A percentile compares a stretch with the other conserved stretches of the same genome.
Conservation (phyloP, 768 basidiomycete genomes). For the Boletus edulis region DNA sequence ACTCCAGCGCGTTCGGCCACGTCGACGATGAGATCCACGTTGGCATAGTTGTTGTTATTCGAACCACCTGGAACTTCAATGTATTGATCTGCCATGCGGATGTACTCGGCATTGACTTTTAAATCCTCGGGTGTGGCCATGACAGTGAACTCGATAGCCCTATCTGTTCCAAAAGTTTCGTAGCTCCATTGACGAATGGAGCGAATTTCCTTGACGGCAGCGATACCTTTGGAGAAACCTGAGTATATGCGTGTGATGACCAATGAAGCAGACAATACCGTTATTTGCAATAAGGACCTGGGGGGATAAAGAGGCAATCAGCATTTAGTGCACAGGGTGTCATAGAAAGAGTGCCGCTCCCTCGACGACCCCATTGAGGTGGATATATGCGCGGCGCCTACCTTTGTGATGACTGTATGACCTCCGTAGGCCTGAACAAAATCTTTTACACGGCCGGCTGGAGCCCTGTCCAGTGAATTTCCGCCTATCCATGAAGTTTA, state of each 20-base stretch:
- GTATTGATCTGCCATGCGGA: slow-evolving; percentile 99
- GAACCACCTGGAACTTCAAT: slow-evolving; percentile 98
- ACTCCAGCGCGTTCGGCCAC: slow-evolving; percentile 96
- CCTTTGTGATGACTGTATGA: slow-evolving; percentile 98
- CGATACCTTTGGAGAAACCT: slow-evolving; percentile 66
- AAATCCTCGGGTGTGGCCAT: slow-evolving; percentile 99
- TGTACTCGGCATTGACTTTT: slow-evolving; percentile 99
- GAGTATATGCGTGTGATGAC: slow-evolving; percentile 21
- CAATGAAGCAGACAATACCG: slow-evolving; percentile 45
- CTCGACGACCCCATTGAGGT: slow-evolving; percentile 4
- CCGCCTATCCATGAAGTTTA: slow-evolving; percentile 59
- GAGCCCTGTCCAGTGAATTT: slow-evolving; percentile 84
- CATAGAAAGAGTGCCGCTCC: neutral
- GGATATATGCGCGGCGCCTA: slow-evolving; percentile 36
- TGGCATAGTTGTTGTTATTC: slow-evolving; percentile 99
- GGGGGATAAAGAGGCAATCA: slow-evolving; percentile 2
- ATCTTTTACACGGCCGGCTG: slow-evolving; percentile 76
- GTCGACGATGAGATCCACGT: slow-evolving; percentile 98
- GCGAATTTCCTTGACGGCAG: slow-evolving; percentile 98
- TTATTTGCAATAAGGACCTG: slow-evolving; percentile 99
- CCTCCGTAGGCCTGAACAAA: slow-evolving; percentile 91
- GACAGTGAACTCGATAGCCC: slow-evolving; percentile 96
- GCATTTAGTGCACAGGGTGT: neutral
- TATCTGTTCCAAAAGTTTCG: slow-evolving; percentile 96
- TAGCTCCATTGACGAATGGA: slow-evolving; percentile 99